phyloP scores from a whole-genome alignment of 148 eudicot genomes.

The Dysphania ambrosioides region DNA sequence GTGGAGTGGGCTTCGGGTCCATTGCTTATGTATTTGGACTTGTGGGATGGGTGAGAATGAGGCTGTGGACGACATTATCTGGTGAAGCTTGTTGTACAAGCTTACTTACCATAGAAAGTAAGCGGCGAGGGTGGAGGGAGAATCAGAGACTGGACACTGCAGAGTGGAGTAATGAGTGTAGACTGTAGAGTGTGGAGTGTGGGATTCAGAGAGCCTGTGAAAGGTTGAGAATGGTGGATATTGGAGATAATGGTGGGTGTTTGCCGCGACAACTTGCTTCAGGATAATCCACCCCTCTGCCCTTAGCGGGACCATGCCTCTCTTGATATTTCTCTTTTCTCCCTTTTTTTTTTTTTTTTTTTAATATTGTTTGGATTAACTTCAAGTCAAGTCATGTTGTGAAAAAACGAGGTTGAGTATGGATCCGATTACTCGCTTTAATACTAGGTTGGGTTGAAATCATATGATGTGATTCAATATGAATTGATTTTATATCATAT shows the following conservation, averaged over 20 bases:
- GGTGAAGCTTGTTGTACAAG: no score
- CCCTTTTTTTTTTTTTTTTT: neutral
- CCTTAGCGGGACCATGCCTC: neutral
- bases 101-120: no score
- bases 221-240: constrained; percentile 22
- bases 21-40: constrained; percentile 37
- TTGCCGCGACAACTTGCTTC: constrained; percentile 28
- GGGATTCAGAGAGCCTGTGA: no score
- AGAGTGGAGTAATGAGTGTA: no score
- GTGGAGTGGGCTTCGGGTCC: constrained; percentile 26
- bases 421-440: no score
- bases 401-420: no score
- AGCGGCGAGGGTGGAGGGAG: no score
- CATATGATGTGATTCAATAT: no score
- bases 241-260: constrained; percentile 23
- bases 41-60: constrained; percentile 55
- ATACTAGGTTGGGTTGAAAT: no score
- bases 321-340: neutral
- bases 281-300: constrained; percentile 18
- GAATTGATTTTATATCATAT: no score
- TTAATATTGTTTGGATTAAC: neutral
- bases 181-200: no score
- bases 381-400: neutral
- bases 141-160: no score
- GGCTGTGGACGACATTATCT: constrained; percentile 59